Evolutionary conservation across 176 grass and related monocot species (phyloP).

Genomic region (Rhynchospora tenuis): DNA sequence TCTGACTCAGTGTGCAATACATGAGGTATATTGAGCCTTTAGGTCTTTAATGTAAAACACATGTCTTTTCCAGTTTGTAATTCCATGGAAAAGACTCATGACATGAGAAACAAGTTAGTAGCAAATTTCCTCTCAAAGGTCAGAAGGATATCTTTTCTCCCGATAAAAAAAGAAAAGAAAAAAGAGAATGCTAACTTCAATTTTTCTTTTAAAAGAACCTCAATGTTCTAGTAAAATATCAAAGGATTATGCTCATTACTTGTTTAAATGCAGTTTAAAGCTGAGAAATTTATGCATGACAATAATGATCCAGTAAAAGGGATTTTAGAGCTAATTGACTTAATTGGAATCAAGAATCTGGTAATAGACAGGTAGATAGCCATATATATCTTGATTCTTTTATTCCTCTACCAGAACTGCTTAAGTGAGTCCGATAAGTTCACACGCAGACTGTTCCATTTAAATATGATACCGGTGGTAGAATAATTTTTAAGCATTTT

Average conservation of each 20-base stretch:
- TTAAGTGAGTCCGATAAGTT: not conserved
- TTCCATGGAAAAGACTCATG: no score
- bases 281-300: conserved; percentile 37
- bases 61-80: no score
- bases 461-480: no score
- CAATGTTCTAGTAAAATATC: not conserved
- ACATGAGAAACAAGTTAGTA: no score
- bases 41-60: no score
- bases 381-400: not conserved
- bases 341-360: conserved; percentile 36
- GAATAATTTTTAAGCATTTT: no score
- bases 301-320: conserved; percentile 35
- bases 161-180: no score
- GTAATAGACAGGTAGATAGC: conserved; percentile 49
- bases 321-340: conserved; percentile 36
- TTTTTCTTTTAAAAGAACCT: not conserved
- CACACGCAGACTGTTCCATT: no score
- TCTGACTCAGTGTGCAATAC: conserved; percentile 34
- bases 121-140: not conserved
- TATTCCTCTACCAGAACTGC: not conserved
- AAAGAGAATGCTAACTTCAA: no score
- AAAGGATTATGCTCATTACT: not conserved
- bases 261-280: conserved; percentile 37
- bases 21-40: conserved; percentile 51
- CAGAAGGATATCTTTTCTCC: not conserved